Conservation (phyloP, 164 flowering plant species). For the Stephania yunnanensis region DNA sequence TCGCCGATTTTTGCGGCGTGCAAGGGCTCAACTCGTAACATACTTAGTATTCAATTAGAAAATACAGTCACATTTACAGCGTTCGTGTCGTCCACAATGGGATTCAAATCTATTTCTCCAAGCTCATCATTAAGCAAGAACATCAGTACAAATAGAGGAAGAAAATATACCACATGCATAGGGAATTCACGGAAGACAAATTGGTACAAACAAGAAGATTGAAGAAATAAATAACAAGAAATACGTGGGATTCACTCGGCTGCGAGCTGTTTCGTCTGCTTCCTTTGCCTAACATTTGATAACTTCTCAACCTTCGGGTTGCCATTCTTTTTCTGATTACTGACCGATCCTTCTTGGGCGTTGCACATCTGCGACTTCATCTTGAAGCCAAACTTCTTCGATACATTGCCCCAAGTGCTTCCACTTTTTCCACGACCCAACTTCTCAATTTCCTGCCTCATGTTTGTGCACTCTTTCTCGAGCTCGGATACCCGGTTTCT, state of each 20-base stretch:
- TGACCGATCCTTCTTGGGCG: constrained; percentile 80
- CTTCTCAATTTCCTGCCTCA: constrained; percentile 88
- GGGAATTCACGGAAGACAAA: too few relatives aligned
- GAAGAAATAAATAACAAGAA: too few relatives aligned
- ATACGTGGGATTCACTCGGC: constrained; percentile 19
- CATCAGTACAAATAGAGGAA: too few relatives aligned
- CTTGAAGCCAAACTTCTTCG: constrained; percentile 75
- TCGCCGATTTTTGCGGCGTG: too few relatives aligned
- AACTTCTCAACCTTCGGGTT: constrained; percentile 41
- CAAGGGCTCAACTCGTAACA: too few relatives aligned
- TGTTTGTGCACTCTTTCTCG: constrained; percentile 82
- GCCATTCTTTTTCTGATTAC: constrained; percentile 36
- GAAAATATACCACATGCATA: too few relatives aligned
- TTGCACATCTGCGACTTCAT: constrained; percentile 92
- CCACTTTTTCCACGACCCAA: constrained; percentile 43
- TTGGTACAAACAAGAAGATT: too few relatives aligned
- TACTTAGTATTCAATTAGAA: too few relatives aligned
- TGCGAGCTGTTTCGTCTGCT: constrained; percentile 35
- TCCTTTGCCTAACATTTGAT: constrained; percentile 39
- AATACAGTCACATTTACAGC: too few relatives aligned
- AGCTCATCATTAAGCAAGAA: too few relatives aligned
- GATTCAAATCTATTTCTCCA: too few relatives aligned
- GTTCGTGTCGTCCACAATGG: too few relatives aligned
- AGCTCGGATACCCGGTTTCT: constrained; percentile 83
- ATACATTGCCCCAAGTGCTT: constrained; percentile 56